phyloP scores from a whole-genome alignment of 768 basidiomycete species.

The Infundibulicybe gibba region DNA sequence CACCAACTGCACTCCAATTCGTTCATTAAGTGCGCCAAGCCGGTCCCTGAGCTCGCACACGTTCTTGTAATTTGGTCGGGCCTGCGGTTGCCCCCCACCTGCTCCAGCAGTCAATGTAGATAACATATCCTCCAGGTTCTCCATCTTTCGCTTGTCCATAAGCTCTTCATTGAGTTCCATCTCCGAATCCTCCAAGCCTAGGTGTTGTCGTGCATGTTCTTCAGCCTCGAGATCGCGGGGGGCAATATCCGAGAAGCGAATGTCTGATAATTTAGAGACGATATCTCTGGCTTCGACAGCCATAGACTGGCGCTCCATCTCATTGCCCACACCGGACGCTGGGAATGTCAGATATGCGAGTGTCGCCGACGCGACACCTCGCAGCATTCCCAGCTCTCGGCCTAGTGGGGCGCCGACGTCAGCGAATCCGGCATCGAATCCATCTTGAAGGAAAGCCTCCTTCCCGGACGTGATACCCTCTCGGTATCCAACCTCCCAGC shows the following conservation, averaged over 20 bases:
- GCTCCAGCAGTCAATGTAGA: slow-evolving; percentile 32
- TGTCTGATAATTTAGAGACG: slow-evolving; percentile 45
- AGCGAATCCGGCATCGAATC: slow-evolving; percentile 87
- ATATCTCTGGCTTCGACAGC: slow-evolving; percentile 51
- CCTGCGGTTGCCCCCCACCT: slow-evolving; percentile 23
- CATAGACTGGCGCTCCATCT: slow-evolving; percentile 12
- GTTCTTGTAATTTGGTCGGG: neutral
- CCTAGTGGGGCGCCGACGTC: slow-evolving; percentile 70
- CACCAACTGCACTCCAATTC: too few relatives aligned
- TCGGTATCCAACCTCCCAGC: slow-evolving; percentile 81
- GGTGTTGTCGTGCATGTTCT: slow-evolving; percentile 68
- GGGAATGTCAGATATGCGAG: slow-evolving; percentile 49
- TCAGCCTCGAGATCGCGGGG: slow-evolving; percentile 78
- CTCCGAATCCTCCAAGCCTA: slow-evolving; percentile 34
- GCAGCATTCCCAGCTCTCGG: slow-evolving; percentile 69
- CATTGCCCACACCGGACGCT: neutral
- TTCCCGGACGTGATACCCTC: slow-evolving; percentile 95
- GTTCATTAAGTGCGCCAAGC: too few relatives aligned
- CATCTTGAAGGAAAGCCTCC: slow-evolving; percentile 79
- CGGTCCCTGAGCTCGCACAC: too few relatives aligned
- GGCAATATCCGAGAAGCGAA: slow-evolving; percentile 70
- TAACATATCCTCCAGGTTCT: slow-evolving; percentile 55
- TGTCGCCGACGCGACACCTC: slow-evolving; percentile 68
- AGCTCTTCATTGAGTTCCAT: slow-evolving; percentile 39
- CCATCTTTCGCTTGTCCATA: slow-evolving; percentile 45